Evolutionary conservation across 1,284 basidiomycete genomes (phyloP).

Genomic region (Rugosomyces carneus): DNA sequence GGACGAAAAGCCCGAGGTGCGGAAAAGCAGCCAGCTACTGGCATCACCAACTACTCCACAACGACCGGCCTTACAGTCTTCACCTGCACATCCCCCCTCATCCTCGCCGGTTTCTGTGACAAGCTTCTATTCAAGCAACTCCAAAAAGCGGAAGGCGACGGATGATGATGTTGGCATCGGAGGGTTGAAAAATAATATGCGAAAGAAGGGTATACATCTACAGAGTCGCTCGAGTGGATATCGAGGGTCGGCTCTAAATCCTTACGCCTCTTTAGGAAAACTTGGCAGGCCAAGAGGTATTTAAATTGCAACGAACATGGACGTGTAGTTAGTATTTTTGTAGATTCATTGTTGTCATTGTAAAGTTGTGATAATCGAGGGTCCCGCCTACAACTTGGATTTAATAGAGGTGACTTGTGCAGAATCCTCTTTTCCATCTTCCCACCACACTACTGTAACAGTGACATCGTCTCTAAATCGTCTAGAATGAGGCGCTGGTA

Average conservation of each 20-base stretch:
- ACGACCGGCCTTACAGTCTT: slow-evolving; percentile 9
- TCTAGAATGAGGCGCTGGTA: slow-evolving; percentile 77
- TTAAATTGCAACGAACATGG: slow-evolving; percentile 15
- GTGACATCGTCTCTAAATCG: slow-evolving; percentile 86
- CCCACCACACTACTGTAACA: slow-evolving; percentile 85
- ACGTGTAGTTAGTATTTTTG: slow-evolving; percentile 1
- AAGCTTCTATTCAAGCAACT: slow-evolving; percentile 40
- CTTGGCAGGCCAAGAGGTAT: slow-evolving; percentile 24
- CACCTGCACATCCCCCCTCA: slow-evolving; percentile 21
- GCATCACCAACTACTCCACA: slow-evolving; percentile 20
- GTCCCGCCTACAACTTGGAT: slow-evolving; percentile 27
- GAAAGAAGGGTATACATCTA: slow-evolving; percentile 12
- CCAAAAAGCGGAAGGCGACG: slow-evolving; percentile 28
- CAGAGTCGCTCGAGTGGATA: slow-evolving; percentile 23
- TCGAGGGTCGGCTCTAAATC: slow-evolving; percentile 16
- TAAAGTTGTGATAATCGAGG: neutral
- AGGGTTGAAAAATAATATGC: neutral
- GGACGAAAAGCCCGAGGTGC: slow-evolving; percentile 19
- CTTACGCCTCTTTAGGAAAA: slow-evolving; percentile 14
- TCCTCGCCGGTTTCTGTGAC: slow-evolving; percentile 32
- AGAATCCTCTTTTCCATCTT: slow-evolving; percentile 45
- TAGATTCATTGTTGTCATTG: slow-evolving; percentile 5
- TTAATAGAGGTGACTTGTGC: slow-evolving; percentile 31
- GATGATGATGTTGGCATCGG: slow-evolving; percentile 23
- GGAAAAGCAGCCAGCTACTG: slow-evolving; percentile 8